Percentiles rank a stretch among this genome's conserved stretches.
These are phyloP conservation scores for Lactifluus piperatus DNA, from an alignment of 768 basidiomycete genomes.

Conservation along the genomic window DNA sequence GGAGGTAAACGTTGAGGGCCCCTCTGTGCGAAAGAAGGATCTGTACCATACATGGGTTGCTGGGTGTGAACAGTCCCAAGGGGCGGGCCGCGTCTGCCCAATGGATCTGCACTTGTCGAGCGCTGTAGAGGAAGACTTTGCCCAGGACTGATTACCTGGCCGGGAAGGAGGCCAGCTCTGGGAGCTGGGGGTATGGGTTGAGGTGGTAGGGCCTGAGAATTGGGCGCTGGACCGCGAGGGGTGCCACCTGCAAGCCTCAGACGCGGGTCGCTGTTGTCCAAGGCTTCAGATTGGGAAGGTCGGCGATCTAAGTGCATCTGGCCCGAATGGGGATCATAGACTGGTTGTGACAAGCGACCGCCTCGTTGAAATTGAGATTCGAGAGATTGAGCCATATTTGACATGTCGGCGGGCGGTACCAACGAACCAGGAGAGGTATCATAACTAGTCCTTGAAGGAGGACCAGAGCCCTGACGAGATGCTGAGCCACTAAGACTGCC, in stretches of 20 bases:
- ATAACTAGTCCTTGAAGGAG: slow-evolving; percentile 14
- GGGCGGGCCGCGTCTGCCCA: slow-evolving; percentile 9
- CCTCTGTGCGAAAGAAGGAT: not conserved
- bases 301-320: slow-evolving; percentile 21
- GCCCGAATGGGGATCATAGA: slow-evolving; percentile 21
- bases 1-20: not conserved
- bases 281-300: slow-evolving; percentile 21
- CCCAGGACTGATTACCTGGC: slow-evolving; percentile 14
- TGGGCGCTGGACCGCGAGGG: not conserved
- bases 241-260: not conserved
- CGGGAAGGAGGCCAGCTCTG: not conserved
- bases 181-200: slow-evolving; percentile 2
- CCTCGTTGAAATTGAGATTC: slow-evolving; percentile 28
- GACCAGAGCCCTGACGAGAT: slow-evolving; percentile 2
- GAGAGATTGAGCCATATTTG: slow-evolving; percentile 23
- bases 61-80: not conserved
- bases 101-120: slow-evolving; percentile 9
- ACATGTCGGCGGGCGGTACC: slow-evolving; percentile 19
- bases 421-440: not conserved
- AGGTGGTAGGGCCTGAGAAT: not conserved
- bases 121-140: slow-evolving; percentile 20
- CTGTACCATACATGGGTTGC: slow-evolving; percentile 1
- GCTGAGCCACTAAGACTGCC: not conserved
- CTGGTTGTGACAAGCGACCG: slow-evolving; percentile 15
- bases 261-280: not conserved